Evolutionary conservation across 208 protist species (phyloP).

Genomic region (Wallacemonas sp.): DNA sequence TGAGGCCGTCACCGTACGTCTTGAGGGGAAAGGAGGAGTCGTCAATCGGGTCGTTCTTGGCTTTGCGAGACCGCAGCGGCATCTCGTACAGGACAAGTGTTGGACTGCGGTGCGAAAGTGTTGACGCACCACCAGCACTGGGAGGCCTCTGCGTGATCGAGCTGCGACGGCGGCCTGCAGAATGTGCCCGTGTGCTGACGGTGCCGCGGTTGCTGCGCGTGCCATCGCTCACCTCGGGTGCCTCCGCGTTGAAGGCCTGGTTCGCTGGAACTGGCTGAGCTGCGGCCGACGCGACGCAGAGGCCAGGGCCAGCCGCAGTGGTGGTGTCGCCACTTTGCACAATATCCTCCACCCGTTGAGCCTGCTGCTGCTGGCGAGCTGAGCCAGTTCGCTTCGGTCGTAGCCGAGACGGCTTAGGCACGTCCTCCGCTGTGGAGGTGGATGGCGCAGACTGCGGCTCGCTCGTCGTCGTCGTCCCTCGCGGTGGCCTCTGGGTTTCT

Average conservation of each 20-base stretch:
- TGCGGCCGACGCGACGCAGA: not conserved
- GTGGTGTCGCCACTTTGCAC: not conserved
- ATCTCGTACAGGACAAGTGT: slow-evolving; percentile 47
- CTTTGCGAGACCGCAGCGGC: slow-evolving; percentile 28
- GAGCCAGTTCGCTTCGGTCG: slow-evolving; percentile 4
- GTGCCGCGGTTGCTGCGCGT: slow-evolving; percentile 13
- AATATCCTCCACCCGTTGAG: slow-evolving; percentile 4
- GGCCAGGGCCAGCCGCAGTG: not conserved
- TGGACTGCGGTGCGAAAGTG: slow-evolving; percentile 12
- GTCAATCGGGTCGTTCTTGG: slow-evolving; percentile 26
- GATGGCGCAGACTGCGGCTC: too few relatives aligned
- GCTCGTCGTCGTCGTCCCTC: too few relatives aligned
- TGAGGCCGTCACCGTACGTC: slow-evolving; percentile 23
- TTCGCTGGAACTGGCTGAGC: not conserved
- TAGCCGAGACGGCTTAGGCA: not conserved
- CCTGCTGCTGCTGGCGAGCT: slow-evolving; percentile 9
- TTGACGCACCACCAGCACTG: not conserved
- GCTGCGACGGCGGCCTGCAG: slow-evolving; percentile 6
- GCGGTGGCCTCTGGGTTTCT: too few relatives aligned
- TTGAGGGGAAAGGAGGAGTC: slow-evolving; percentile 27
- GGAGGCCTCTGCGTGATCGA: not conserved
- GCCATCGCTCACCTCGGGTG: not conserved
- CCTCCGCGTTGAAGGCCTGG: slow-evolving; percentile 9
- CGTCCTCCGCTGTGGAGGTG: not conserved
- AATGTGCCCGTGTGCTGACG: slow-evolving; percentile 10